Base-by-base conservation (phyloP, 164 flowering plant species). In the Vitis rupestris region DNA sequence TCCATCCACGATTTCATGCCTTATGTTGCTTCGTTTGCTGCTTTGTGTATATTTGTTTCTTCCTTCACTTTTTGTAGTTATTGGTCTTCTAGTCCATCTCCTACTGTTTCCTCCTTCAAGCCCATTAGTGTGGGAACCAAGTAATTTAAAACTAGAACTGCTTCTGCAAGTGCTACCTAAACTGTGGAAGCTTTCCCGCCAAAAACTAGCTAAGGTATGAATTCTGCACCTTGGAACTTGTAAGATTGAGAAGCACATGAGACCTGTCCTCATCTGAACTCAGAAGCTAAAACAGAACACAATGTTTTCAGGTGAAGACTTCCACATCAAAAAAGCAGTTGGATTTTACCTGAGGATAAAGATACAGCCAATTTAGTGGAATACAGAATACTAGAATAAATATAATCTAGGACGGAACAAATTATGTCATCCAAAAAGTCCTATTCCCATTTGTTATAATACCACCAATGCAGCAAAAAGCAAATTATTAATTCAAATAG, bases 171-270 rank as follows among this genome's bases (percentile, higher is more conserved):
- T 70, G 63, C 65, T 73, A 60, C 80, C 60, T 57, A 81, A 68
- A 44, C 65, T 63, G 51, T 74, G 76, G 72, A 80, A 71, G 49
- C 76, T 72, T 65, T 73, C 82, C 68, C 84, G 70, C 81, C 86
- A 85, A 67, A 72, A 68, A 62, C 77, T 71, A 50, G 85, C 81
- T 27, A 86, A 71, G 44, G 75, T 73, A 63, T 69, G 76, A 53
- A 84, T 17, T 83, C 85, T 70, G 76, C 74, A 76, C 78, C 82
- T 80, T 12, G 94, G 86, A 59, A 69, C 76, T 81, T 79, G 89
- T 62, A 84, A 76, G 50, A 84, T 75, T 14, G 91, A 80, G 75
- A 85, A 85, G 74, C 83, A 80, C 84, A 86, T 85, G 37, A 85
- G 61, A 55, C 58, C 76, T 59, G 84, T 52, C 75, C 81, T 85